phyloP scores from a whole-genome alignment of 2,329 filamentous ascomycete genomes.

The Davidsoniella neocaledoniae region DNA sequence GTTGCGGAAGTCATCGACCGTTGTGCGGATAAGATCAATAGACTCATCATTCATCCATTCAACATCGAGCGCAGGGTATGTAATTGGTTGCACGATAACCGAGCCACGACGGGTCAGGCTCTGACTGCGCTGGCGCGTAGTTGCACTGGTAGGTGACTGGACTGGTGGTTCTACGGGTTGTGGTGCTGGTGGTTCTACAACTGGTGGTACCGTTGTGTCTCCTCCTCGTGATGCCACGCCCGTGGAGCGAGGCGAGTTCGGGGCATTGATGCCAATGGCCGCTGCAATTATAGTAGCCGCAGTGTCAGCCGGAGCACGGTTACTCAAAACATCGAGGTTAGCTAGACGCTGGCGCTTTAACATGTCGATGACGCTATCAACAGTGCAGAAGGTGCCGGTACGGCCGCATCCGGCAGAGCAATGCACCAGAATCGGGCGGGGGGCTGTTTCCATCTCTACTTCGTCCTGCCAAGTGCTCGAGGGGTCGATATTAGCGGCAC shows the following conservation, averaged over 20 bases:
- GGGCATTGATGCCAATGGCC: background rate
- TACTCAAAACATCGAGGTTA: conserved; percentile 15
- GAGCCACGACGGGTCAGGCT: conserved; percentile 12
- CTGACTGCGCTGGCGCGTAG: conserved; percentile 2
- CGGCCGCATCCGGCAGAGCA: conserved; percentile 92
- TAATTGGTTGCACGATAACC: background rate
- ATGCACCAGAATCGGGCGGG: conserved; percentile 73
- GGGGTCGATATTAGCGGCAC: conserved; percentile 17
- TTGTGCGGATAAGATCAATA: conserved; percentile 66
- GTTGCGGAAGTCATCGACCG: conserved; percentile 76
- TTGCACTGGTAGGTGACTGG: background rate
- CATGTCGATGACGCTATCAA: conserved; percentile 93
- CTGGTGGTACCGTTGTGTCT: too few species aligned
- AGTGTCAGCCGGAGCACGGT: conserved; percentile 19
- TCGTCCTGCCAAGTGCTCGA: conserved; percentile 30
- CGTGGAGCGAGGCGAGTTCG: conserved; percentile 3
- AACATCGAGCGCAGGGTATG: conserved; percentile 24
- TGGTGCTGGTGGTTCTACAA: too few species aligned
- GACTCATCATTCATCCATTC: conserved; percentile 54
- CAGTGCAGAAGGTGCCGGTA: conserved; percentile 90
- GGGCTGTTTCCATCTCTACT: conserved; percentile 33
- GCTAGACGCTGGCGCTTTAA: conserved; percentile 61
- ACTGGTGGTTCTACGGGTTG: too few species aligned
- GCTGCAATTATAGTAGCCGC: conserved; percentile 22
- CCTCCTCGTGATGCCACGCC: background rate